A percentile compares a stretch with the other conserved stretches of the same genome.
These are phyloP conservation scores for Kockiozyma suomiensis DNA, from an alignment of 805 yeast genomes.

Conservation along the genomic window DNA sequence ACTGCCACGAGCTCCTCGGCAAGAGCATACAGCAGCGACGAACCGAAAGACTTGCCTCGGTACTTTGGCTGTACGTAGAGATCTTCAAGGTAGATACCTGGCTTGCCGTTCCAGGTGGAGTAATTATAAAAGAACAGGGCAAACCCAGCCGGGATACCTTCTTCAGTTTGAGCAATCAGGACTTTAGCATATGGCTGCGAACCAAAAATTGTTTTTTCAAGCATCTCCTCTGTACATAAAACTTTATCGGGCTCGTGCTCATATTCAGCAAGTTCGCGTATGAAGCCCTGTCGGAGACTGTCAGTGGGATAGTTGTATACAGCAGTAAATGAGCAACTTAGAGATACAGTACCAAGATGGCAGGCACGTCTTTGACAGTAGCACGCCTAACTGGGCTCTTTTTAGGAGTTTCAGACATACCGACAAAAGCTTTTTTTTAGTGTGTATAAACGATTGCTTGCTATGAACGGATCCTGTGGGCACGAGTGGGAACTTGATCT, in stretches of 20 bases:
- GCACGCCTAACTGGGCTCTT: conserved; percentile 24
- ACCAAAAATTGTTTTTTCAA: conserved; percentile 26
- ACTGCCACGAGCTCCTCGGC: conserved; percentile 29
- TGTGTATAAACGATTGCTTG: no score
- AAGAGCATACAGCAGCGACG: conserved; percentile 28
- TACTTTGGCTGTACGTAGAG: conserved; percentile 32
- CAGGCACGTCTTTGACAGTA: conserved; percentile 30
- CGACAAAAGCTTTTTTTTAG: no score
- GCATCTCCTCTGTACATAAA: conserved; percentile 30
- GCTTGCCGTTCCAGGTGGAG: conserved; percentile 35
- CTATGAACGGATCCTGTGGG: no score
- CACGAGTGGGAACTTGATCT: no score
- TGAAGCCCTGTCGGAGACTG: conserved; percentile 14
- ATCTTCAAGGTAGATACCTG: conserved; percentile 35
- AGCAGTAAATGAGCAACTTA: neutral
- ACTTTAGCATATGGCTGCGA: conserved; percentile 25
- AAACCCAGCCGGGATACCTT: conserved; percentile 41
- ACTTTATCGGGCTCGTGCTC: conserved; percentile 32
- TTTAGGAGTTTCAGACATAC: conserved; percentile 4
- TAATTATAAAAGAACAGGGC: conserved; percentile 35
- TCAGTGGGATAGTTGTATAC: neutral
- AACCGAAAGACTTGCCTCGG: conserved; percentile 25
- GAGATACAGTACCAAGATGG: conserved; percentile 22
- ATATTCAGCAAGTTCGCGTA: conserved; percentile 30
- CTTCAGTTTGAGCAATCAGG: conserved; percentile 30